Conservation (phyloP, 139 green algal species). For the Chlorella sp. region DNA sequence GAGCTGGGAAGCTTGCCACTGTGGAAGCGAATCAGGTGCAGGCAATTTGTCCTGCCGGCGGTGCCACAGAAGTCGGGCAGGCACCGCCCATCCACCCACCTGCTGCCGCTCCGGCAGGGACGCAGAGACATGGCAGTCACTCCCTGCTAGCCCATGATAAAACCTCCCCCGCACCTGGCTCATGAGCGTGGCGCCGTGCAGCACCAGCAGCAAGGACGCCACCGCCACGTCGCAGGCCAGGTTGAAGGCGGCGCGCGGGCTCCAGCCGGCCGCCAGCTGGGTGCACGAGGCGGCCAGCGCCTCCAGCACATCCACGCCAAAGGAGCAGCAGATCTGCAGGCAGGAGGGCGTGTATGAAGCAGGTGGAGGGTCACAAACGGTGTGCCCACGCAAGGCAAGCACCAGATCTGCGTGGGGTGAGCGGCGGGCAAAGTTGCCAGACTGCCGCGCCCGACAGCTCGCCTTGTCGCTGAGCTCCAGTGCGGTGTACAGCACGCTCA, state of each 20-base stretch:
- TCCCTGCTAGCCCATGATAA: not conserved
- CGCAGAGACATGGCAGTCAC: no score
- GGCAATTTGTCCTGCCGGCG: not conserved
- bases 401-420: no score
- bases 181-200: conserved; percentile 45
- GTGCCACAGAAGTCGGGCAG: not conserved
- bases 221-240: conserved; percentile 42
- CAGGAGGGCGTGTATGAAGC: not conserved
- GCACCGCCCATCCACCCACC: no score
- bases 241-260: not conserved
- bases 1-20: no score
- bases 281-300: conserved; percentile 84
- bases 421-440: not conserved
- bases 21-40: no score
- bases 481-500: conserved; percentile 83
- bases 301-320: conserved; percentile 86
- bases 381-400: no score
- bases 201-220: conserved; percentile 27
- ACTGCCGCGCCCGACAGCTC: no score
- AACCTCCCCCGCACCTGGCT: conserved; percentile 2
- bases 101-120: no score
- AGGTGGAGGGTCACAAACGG: not conserved
- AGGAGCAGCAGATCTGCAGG: conserved; percentile 83
- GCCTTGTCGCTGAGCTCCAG: conserved; percentile 93
- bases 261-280: conserved; percentile 16